phyloP scores from a whole-genome alignment of 2,329 filamentous ascomycete species.

The Colletotrichum tabaci region DNA sequence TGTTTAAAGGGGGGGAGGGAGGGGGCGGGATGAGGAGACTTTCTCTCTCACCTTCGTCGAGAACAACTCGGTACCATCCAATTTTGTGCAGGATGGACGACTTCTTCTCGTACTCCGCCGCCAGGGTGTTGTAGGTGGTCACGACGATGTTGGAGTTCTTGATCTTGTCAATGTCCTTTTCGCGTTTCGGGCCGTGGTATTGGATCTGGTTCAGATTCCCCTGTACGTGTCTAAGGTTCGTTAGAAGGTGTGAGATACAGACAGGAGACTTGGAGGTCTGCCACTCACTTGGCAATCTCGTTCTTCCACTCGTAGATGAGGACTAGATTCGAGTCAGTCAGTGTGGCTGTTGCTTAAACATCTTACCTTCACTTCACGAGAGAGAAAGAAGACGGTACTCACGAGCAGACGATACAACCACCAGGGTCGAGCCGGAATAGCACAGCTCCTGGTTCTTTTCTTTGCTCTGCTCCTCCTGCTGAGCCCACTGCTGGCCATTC shows the following conservation, averaged over 20 bases:
- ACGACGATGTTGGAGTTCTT: slow-evolving; percentile 58
- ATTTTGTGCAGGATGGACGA: slow-evolving; percentile 50
- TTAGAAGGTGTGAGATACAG: background rate
- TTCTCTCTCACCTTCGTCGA: slow-evolving; percentile 59
- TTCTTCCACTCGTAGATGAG: slow-evolving; percentile 58
- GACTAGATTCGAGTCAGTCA: slow-evolving; percentile 48
- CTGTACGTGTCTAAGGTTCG: slow-evolving; percentile 51
- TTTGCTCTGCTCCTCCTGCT: slow-evolving; percentile 40
- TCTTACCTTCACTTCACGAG: no score
- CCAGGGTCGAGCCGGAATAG: slow-evolving; percentile 58
- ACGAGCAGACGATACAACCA: slow-evolving; percentile 61
- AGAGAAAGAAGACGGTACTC: slow-evolving; percentile 40
- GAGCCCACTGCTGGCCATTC: slow-evolving; percentile 54
- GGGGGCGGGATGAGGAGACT: no score
- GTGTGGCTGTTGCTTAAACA: background rate
- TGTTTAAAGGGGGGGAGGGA: no score
- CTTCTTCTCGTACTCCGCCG: slow-evolving; percentile 51
- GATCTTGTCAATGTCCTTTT: slow-evolving; percentile 47
- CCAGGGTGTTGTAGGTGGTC: slow-evolving; percentile 64
- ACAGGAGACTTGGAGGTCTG: background rate
- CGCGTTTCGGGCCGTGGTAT: slow-evolving; percentile 55
- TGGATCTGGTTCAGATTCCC: slow-evolving; percentile 48
- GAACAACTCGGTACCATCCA: slow-evolving; percentile 58
- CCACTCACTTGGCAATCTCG: slow-evolving; percentile 55
- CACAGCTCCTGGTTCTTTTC: slow-evolving; percentile 39